These are phyloP conservation scores for Candida tetrigidarum DNA, from an alignment of 1,139 yeast species.

Conservation along the genomic window DNA sequence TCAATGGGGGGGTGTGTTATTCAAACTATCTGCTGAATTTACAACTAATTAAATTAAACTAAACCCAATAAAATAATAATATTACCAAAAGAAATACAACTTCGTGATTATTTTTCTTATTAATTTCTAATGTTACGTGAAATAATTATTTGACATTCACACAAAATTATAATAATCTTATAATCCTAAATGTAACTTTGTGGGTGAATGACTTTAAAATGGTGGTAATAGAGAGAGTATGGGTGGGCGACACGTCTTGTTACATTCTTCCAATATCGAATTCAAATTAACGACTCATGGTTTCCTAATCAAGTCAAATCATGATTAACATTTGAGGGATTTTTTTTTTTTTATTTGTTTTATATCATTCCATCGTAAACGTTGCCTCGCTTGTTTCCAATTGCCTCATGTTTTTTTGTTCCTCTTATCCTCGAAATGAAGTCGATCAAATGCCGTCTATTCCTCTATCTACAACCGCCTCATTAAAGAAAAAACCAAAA, in stretches of 20 bases:
- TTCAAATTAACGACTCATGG: no score
- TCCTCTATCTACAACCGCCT: not conserved
- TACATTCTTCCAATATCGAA: slow-evolving; percentile 5
- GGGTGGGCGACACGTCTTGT: slow-evolving; percentile 3
- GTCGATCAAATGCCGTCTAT: not conserved
- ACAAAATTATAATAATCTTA: not conserved
- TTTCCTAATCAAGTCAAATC: slow-evolving; percentile 3
- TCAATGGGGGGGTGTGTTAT: no score
- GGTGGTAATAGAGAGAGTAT: no score
- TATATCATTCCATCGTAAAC: not conserved
- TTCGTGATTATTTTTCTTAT: no score
- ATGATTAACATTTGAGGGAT: not conserved
- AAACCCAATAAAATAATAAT: no score
- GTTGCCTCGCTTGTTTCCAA: not conserved
- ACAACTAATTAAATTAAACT: no score
- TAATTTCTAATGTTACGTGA: no score
- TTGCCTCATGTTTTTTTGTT: no score
- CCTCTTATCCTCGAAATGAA: not conserved
- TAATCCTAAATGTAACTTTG: not conserved
- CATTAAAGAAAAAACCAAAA: no score
- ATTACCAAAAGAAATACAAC: no score
- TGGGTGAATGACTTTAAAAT: not conserved
- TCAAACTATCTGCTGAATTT: no score
- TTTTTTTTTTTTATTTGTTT: no score
- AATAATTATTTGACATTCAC: not conserved